Percentiles rank a stretch among this genome's conserved stretches.
phyloP scores from a whole-genome alignment of 352 stramenopile genomes.

The Phytophthora quininea region DNA sequence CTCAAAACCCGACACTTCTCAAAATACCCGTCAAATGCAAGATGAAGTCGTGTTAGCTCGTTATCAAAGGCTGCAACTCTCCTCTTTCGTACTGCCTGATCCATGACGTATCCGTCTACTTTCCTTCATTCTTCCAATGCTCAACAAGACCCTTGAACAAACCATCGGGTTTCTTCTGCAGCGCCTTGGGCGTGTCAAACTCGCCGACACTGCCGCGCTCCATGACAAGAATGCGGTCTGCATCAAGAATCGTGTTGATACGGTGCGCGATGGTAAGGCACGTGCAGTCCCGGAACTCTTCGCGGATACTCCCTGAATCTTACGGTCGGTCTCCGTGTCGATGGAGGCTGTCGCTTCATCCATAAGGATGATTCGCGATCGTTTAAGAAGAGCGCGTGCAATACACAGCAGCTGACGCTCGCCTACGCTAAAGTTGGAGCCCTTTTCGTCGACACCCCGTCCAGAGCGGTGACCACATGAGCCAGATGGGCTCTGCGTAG shows the following conservation, averaged over 20 bases:
- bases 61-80: conserved; percentile 7
- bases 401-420: conserved; percentile 97
- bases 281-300: conserved; percentile 94
- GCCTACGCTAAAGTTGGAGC: conserved; percentile 95
- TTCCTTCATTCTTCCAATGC: conserved; percentile 74
- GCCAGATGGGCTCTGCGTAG: conserved; percentile 83
- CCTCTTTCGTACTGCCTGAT: conserved; percentile 1
- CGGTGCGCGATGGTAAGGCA: conserved; percentile 97
- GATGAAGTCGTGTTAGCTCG: conserved; percentile 7
- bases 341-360: conserved; percentile 97
- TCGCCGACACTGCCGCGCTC: conserved; percentile 93
- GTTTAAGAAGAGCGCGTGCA: conserved; percentile 92
- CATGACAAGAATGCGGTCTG: conserved; percentile 95
- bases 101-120: conserved; percentile 13
- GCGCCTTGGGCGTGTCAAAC: conserved; percentile 90
- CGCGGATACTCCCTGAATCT: conserved; percentile 92
- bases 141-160: conserved; percentile 79
- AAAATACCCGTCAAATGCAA: conserved; percentile 23
- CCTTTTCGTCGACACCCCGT: conserved; percentile 86
- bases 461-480: conserved; percentile 53
- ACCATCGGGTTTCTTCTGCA: conserved; percentile 69
- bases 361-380: conserved; percentile 95
- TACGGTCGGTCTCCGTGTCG: conserved; percentile 88
- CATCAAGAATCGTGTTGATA: conserved; percentile 97
- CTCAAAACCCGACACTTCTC: background rate